Evolutionary conservation across 495 filamentous ascomycete species (phyloP).

Genomic region (Neohortaea acidophila): DNA sequence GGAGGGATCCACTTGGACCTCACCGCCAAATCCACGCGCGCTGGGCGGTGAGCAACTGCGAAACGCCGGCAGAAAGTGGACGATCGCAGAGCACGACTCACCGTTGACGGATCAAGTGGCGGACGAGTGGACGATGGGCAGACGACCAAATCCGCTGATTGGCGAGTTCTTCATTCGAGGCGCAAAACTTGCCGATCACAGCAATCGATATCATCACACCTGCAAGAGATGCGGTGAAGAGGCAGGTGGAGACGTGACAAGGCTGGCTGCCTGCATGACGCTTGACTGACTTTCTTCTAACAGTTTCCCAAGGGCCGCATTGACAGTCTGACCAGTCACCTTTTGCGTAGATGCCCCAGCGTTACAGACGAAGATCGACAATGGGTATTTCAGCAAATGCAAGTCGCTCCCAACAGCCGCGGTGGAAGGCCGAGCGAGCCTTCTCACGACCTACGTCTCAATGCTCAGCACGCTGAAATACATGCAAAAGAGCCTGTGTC

Average conservation of each 20-base stretch:
- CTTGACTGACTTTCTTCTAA: background rate
- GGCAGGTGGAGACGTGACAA: conserved; percentile 7
- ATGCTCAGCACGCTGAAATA: too few species aligned
- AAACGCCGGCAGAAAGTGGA: too few species aligned
- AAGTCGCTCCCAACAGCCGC: background rate
- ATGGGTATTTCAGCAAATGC: conserved; percentile 7
- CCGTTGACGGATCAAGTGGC: too few species aligned
- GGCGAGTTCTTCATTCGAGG: conserved; percentile 73
- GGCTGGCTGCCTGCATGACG: background rate
- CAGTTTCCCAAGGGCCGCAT: conserved; percentile 67
- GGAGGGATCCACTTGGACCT: too few species aligned
- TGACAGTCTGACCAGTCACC: conserved; percentile 60
- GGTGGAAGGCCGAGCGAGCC: too few species aligned
- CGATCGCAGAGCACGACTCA: too few species aligned
- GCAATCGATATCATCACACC: conserved; percentile 75
- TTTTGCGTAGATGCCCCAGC: conserved; percentile 61
- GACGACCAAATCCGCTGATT: conserved; percentile 67
- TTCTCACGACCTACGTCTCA: too few species aligned
- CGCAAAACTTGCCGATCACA: conserved; percentile 63
- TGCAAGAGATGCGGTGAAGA: conserved; percentile 74
- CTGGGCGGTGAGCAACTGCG: too few species aligned
- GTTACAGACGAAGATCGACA: conserved; percentile 9
- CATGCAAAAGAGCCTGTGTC: too few species aligned
- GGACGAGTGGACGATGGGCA: too few species aligned
- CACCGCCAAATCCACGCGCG: too few species aligned